These are phyloP conservation scores for Neurospora sp. DNA, from an alignment of 495 filamentous ascomycete species.

Conservation along the genomic window DNA sequence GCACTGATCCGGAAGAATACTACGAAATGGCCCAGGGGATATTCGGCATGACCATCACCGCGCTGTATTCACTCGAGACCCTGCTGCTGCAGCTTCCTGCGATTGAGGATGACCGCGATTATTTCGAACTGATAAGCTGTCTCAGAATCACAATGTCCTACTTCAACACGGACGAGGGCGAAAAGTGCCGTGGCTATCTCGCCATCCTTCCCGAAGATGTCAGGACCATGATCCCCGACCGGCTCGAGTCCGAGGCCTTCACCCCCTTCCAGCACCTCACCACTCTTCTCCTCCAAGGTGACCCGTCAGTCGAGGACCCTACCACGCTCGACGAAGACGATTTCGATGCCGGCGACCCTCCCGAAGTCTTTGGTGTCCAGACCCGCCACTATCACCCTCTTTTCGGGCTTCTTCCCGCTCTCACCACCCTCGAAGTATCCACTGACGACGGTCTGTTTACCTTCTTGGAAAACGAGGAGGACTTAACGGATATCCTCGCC, in stretches of 20 bases:
- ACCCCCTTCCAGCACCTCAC: conserved; percentile 6
- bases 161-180: neutral
- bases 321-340: conserved; percentile 14
- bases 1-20: conserved; percentile 1
- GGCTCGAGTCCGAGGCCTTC: neutral
- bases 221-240: neutral
- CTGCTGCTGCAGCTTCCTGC: conserved; percentile 22
- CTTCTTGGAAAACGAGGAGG: neutral
- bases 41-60: conserved; percentile 12
- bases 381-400: conserved; percentile 10
- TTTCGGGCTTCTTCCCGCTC: conserved; percentile 10
- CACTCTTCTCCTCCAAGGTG: conserved; percentile 13
- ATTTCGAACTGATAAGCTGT: conserved; percentile 5
- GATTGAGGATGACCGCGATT: conserved; percentile 14
- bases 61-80: conserved; percentile 15
- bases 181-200: neutral
- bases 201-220: neutral
- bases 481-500: neutral
- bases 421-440: conserved; percentile 20
- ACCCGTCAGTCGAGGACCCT: conserved; percentile 6
- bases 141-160: conserved; percentile 2
- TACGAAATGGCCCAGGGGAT: conserved; percentile 14
- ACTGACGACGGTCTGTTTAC: conserved; percentile 20
- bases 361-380: conserved; percentile 16
- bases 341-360: conserved; percentile 9